Evolutionary conservation across 2,329 filamentous ascomycete species (phyloP).

Genomic region (Thermoascus crustaceus): DNA sequence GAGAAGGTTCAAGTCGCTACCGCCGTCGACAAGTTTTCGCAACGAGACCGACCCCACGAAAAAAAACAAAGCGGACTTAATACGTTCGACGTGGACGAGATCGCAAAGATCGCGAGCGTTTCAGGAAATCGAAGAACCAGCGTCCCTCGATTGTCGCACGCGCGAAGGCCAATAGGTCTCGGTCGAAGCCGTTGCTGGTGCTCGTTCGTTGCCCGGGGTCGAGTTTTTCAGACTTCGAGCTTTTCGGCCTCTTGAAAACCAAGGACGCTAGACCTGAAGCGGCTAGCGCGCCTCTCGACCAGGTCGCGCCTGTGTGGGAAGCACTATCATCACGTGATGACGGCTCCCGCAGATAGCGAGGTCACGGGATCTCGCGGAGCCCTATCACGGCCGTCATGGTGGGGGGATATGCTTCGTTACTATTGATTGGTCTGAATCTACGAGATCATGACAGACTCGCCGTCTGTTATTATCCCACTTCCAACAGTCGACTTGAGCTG

Average conservation of each 20-base stretch:
- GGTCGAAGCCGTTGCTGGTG: slow-evolving; percentile 24
- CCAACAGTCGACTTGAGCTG: too few species aligned
- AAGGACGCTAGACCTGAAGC: slow-evolving; percentile 20
- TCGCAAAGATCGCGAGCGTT: slow-evolving; percentile 2
- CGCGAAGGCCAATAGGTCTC: slow-evolving; percentile 20
- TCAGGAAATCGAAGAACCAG: slow-evolving; percentile 14
- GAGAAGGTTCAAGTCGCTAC: not conserved
- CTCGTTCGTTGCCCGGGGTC: slow-evolving; percentile 23
- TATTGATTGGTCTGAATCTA: too few species aligned
- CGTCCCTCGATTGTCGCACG: slow-evolving; percentile 16
- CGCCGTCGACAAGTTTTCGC: slow-evolving; percentile 3
- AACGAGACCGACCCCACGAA: slow-evolving; percentile 4
- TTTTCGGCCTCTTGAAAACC: slow-evolving; percentile 34
- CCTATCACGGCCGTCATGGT: too few species aligned
- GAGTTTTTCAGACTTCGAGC: slow-evolving; percentile 2
- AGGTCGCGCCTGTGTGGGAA: slow-evolving; percentile 13
- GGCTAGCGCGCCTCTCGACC: slow-evolving; percentile 14
- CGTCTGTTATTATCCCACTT: too few species aligned
- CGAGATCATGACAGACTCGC: too few species aligned
- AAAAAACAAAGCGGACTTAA: not conserved
- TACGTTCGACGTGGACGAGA: not conserved
- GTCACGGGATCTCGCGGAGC: slow-evolving; percentile 17
- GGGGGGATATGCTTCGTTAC: too few species aligned
- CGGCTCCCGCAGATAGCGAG: slow-evolving; percentile 10
- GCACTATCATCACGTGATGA: slow-evolving; percentile 15